These are phyloP conservation scores for Neurospora sp. DNA, from an alignment of 495 filamentous ascomycete species.

Conservation along the genomic window DNA sequence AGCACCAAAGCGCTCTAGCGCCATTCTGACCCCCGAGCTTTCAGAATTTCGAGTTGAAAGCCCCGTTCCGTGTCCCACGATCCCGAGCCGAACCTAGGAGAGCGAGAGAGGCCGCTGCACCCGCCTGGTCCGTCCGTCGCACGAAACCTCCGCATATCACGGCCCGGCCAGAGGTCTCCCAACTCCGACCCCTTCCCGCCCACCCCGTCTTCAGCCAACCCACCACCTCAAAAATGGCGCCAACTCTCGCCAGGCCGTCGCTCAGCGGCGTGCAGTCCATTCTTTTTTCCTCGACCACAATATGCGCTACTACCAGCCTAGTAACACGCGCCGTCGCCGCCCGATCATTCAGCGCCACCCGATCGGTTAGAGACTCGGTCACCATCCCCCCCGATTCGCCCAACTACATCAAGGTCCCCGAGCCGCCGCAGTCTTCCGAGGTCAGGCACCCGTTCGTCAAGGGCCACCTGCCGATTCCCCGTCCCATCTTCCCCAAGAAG, in stretches of 20 bases:
- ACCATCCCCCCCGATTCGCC: slow-evolving; percentile 36
- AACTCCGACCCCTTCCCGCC: neutral
- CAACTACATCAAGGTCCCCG: slow-evolving; percentile 33
- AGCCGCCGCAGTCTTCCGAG: slow-evolving; percentile 33
- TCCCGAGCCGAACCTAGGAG: neutral
- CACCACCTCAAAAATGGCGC: slow-evolving; percentile 11
- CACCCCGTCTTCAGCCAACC: slow-evolving; percentile 6
- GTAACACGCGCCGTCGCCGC: slow-evolving; percentile 3
- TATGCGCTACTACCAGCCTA: slow-evolving; percentile 43
- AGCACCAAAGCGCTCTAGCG: slow-evolving; percentile 11
- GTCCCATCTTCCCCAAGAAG: slow-evolving; percentile 29
- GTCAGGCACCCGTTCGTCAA: slow-evolving; percentile 22
- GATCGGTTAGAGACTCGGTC: neutral
- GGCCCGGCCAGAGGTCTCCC: neutral
- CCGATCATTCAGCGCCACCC: slow-evolving; percentile 9
- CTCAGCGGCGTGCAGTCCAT: slow-evolving; percentile 14
- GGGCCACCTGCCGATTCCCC: slow-evolving; percentile 37
- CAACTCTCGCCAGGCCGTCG: slow-evolving; percentile 8
- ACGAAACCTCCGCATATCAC: neutral
- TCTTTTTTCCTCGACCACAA: slow-evolving; percentile 44
- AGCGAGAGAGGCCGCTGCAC: neutral
- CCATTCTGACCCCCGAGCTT: slow-evolving; percentile 2
- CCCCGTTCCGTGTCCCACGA: neutral
- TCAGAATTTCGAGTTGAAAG: slow-evolving; percentile 18
- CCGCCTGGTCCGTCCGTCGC: neutral